These are phyloP conservation scores for Lepidium didymum DNA, from an alignment of 345 rosid genomes.

Conservation along the genomic window DNA sequence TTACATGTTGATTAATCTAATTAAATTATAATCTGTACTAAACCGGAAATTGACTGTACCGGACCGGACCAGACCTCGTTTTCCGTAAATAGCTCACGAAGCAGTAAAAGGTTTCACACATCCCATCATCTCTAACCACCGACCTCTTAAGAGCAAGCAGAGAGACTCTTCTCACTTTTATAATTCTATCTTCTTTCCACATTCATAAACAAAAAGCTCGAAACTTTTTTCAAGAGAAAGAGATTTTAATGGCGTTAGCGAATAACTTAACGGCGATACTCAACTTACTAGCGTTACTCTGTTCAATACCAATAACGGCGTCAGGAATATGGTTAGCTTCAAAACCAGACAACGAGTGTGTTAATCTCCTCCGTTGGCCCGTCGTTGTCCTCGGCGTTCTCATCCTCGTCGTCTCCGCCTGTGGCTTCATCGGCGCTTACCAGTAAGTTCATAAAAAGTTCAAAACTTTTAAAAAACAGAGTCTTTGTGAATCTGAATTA, in stretches of 20 bases:
- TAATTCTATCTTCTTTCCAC: neutral
- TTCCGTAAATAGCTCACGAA: neutral
- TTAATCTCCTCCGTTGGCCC: slow-evolving; percentile 80
- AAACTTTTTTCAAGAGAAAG: neutral
- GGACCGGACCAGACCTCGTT: neutral
- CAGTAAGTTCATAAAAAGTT: slow-evolving; percentile 18
- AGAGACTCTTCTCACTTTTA: slow-evolving; percentile 15
- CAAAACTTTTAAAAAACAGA: neutral
- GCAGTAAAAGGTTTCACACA: slow-evolving; percentile 15
- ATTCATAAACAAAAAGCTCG: neutral
- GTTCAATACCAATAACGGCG: slow-evolving; percentile 82
- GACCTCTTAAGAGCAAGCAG: slow-evolving; percentile 15
- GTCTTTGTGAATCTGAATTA: neutral
- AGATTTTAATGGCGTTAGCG: slow-evolving; percentile 55
- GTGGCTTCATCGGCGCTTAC: slow-evolving; percentile 85
- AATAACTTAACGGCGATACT: slow-evolving; percentile 84
- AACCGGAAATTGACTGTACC: neutral
- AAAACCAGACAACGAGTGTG: slow-evolving; percentile 73
- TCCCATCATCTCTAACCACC: slow-evolving; percentile 27
- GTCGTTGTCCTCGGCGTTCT: slow-evolving; percentile 70
- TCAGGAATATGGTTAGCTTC: slow-evolving; percentile 89
- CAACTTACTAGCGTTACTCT: slow-evolving; percentile 72
- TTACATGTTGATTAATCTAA: neutral
- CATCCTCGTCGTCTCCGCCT: slow-evolving; percentile 71
- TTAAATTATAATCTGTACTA: neutral